Evolutionary conservation across 805 yeast genomes (phyloP), one percentile per base, ranked within the genome.

Genomic region (Ogataea paradorogensis): DNA sequence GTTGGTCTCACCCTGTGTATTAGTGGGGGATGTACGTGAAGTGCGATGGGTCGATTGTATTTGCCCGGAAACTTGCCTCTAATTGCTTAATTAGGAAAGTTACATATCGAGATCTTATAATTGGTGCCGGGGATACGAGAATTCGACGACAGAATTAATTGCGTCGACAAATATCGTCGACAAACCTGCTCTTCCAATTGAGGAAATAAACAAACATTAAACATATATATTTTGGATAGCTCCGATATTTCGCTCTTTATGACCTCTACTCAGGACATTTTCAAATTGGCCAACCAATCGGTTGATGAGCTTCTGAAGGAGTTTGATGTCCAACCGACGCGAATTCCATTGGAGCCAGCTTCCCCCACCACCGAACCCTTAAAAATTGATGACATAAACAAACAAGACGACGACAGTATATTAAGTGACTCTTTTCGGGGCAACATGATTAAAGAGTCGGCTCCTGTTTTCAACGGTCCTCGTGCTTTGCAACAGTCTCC

Each of bases 281-380:
- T 62, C 47, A 53, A 45, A 22, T 42, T 49, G 26, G 59, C 59
- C 11, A 59, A 61, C 43, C 62, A 61, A 33, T 66, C 71, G 1
- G 71, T 67, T 9, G 71, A 67, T 35, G 69, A 66, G 32, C 53
- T 69, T 9, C 42, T 69, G 14, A 58, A 59, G 43, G 65, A 61
- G 35, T 53, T 58, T 16, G 41, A 44, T 28, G 32, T 44, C 3
- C 45, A 46, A 14, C 34, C 56, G 6, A 43, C 47, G n/a, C 43
- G 36, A 18, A 35, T 27, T 9, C 14, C 27, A 9, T 15, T 27
- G 20, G 22, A 11, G 13, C 27, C 43, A 9, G 22, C 47, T 15
- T 48, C 53, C 13, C 51, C 61, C 7, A 14, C 43, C 11, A 52
- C 59, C 7, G 52, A 48, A 31, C 58, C 56, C 5, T 35, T 53